A percentile compares a stretch with the other conserved stretches of the same genome.
phyloP scores from a whole-genome alignment of 2,329 filamentous ascomycete species.

The Phyllosticta citribraziliensis region DNA sequence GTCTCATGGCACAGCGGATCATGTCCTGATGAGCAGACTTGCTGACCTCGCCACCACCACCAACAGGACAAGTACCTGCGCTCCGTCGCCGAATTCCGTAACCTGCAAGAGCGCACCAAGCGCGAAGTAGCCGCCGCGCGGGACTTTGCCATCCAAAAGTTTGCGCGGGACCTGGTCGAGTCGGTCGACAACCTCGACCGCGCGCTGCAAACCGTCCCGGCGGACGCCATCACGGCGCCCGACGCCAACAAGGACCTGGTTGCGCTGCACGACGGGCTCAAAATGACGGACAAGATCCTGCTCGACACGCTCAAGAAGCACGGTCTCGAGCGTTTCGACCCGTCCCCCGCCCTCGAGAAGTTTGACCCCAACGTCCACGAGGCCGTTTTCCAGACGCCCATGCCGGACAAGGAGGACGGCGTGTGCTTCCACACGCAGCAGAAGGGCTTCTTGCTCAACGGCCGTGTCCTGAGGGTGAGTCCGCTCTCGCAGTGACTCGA shows the following conservation, averaged over 20 bases:
- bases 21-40: neutral
- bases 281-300: slow-evolving; percentile 89
- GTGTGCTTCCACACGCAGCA: slow-evolving; percentile 87
- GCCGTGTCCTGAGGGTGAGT: slow-evolving; percentile 63
- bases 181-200: slow-evolving; percentile 96
- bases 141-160: slow-evolving; percentile 89
- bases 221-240: slow-evolving; percentile 52
- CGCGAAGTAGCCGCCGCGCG: slow-evolving; percentile 80
- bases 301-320: slow-evolving; percentile 87
- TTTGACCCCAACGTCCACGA: slow-evolving; percentile 97
- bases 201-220: slow-evolving; percentile 68
- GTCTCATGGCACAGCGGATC: neutral
- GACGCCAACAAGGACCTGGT: slow-evolving; percentile 60
- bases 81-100: slow-evolving; percentile 91
- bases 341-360: slow-evolving; percentile 59
- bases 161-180: slow-evolving; percentile 90
- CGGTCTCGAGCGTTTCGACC: slow-evolving; percentile 82
- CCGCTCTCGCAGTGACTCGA: neutral
- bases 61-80: slow-evolving; percentile 86
- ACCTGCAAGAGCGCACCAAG: slow-evolving; percentile 88
- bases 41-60: slow-evolving; percentile 1
- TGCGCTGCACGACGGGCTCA: slow-evolving; percentile 77
- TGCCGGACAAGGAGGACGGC: slow-evolving; percentile 80
- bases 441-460: slow-evolving; percentile 93
- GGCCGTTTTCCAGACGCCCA: slow-evolving; percentile 87